Conservation (phyloP, 345 rosid species). For the Eutrema heterophyllum region DNA sequence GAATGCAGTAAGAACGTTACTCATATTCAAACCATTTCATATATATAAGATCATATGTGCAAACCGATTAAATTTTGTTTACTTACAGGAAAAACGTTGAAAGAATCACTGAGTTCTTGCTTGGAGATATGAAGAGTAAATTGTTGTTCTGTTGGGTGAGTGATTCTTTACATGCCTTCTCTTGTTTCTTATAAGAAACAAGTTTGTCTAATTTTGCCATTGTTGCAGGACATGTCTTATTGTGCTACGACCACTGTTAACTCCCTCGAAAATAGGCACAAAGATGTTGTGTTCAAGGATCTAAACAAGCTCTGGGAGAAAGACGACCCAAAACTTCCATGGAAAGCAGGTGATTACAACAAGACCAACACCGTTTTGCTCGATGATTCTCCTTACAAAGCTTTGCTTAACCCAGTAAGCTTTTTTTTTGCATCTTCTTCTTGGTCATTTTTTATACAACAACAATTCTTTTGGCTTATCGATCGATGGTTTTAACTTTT, state of each 20-base stretch:
- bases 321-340: conserved; percentile 52
- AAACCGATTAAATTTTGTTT: background rate
- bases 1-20: conserved; percentile 15
- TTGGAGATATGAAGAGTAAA: conserved; percentile 71
- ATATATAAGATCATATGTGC: background rate
- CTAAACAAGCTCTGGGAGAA: conserved; percentile 70
- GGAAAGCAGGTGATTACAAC: conserved; percentile 57
- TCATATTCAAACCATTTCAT: background rate
- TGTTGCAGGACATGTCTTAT: conserved; percentile 58
- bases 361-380: conserved; percentile 75
- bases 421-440: background rate
- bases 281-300: conserved; percentile 70
- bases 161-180: background rate
- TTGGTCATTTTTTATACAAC: background rate
- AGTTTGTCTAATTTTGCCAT: background rate
- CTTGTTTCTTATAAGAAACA: background rate
- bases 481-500: background rate
- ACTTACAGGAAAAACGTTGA: conserved; percentile 55
- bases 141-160: conserved; percentile 87
- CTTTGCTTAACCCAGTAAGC: conserved; percentile 93
- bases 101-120: conserved; percentile 49
- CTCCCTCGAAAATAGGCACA: conserved; percentile 68
- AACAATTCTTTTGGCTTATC: background rate
- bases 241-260: conserved; percentile 51
- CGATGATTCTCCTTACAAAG: conserved; percentile 93